Conservation (phyloP, 2,329 filamentous ascomycete species). For the Lachnum nothofagi region DNA sequence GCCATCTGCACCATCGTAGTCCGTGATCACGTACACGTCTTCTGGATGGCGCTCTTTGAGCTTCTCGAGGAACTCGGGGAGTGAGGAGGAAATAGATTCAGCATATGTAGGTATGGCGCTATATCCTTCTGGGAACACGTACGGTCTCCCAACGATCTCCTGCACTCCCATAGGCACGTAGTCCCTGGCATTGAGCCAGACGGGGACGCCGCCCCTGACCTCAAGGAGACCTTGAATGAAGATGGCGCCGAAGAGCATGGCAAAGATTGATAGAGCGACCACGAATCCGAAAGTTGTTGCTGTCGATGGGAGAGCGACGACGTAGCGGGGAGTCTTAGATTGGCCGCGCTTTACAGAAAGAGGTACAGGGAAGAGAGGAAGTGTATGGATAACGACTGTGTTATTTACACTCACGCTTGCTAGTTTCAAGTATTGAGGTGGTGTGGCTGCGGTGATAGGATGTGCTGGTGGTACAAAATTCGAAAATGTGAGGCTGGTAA, state of each 20-base stretch:
- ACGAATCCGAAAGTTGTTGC: constrained; percentile 22
- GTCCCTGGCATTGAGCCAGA: constrained; percentile 23
- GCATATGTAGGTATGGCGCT: constrained; percentile 3
- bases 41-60: constrained; percentile 11
- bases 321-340: constrained; percentile 30
- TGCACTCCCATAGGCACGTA: constrained; percentile 25
- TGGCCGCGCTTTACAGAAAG: constrained; percentile 27
- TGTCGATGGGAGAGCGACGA: constrained; percentile 28
- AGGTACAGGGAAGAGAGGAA: constrained; percentile 32
- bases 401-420: constrained; percentile 33
- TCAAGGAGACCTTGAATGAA: constrained; percentile 30
- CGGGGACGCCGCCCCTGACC: constrained; percentile 24
- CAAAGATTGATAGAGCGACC: constrained; percentile 21
- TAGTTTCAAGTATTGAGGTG: constrained; percentile 30
- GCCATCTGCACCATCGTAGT: background rate
- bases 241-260: constrained; percentile 23
- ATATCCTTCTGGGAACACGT: constrained; percentile 21
- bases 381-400: constrained; percentile 33
- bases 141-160: constrained; percentile 26
- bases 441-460: constrained; percentile 27
- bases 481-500: constrained; percentile 56
- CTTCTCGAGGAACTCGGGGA: constrained; percentile 17
- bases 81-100: background rate
- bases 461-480: constrained; percentile 30
- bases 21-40: constrained; percentile 11